These are phyloP conservation scores for Meyerozyma sp. DNA, from an alignment of 1,139 yeast genomes.

Conservation along the genomic window DNA sequence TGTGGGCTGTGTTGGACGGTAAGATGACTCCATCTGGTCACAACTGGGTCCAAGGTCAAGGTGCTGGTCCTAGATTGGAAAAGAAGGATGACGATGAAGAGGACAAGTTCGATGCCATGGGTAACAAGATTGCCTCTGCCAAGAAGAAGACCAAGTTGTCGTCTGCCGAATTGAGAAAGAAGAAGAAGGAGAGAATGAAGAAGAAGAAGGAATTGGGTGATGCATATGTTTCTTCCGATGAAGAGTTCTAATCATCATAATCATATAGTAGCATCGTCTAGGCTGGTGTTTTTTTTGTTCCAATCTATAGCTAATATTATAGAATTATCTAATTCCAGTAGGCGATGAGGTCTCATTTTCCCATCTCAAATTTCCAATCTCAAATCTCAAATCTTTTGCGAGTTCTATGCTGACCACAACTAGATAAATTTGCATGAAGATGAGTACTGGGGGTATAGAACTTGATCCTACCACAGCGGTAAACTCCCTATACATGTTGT, in stretches of 20 bases:
- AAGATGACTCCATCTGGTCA: slow-evolving; percentile 99
- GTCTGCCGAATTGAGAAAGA: slow-evolving; percentile 99
- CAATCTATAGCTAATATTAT: slow-evolving; percentile 1
- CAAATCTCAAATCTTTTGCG: neutral
- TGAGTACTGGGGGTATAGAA: neutral
- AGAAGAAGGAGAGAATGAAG: slow-evolving; percentile 99
- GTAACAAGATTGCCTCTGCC: slow-evolving; percentile 96
- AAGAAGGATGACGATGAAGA: slow-evolving; percentile 96
- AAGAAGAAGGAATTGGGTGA: slow-evolving; percentile 99
- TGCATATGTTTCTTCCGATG: slow-evolving; percentile 96
- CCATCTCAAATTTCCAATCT: neutral
- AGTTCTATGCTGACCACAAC: neutral
- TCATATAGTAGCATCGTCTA: slow-evolving; percentile 1
- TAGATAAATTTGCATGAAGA: neutral
- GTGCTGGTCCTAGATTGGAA: slow-evolving; percentile 97
- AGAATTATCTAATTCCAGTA: neutral
- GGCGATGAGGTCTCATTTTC: neutral
- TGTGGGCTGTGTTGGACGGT: slow-evolving; percentile 99
- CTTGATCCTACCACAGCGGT: slow-evolving; percentile 14
- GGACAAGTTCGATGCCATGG: slow-evolving; percentile 99
- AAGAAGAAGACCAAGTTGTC: slow-evolving; percentile 98
- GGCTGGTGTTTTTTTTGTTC: slow-evolving; percentile 1
- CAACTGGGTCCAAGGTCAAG: slow-evolving; percentile 99
- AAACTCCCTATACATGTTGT: slow-evolving; percentile 34
- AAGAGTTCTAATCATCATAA: slow-evolving; percentile 37